Base-by-base conservation (phyloP, 2,329 filamentous ascomycete genomes). In the Ciborinia camelliae region DNA sequence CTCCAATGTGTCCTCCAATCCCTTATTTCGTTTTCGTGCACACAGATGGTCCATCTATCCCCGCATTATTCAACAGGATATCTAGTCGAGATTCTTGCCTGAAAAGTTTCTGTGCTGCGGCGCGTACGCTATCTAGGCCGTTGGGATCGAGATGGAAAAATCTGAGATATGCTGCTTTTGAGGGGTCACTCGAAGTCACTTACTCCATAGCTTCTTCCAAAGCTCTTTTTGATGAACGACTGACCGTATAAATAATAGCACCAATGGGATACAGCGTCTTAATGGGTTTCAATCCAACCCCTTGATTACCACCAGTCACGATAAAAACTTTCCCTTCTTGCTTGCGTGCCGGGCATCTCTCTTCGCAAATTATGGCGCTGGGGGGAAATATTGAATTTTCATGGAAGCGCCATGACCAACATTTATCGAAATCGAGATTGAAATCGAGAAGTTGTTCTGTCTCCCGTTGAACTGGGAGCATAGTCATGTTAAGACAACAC, bases 241-340 rank as follows among this genome's bases (percentile, higher is more conserved):
- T 76, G 12, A 76, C 74, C 18, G 81, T 72, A 67, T 80, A 81
- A 41, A 81, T 77, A 39, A 71, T 79, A 50, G 75, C 80, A 61
- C 76, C 75, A 52, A 76, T 75, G 23, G 67, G 64, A 68, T 78
- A 80, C 37, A 80, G 76, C 26, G 79, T 75, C 20, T 71, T 71
- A 37, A 73, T 71, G 1, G 78, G 65, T 32, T 78, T 75, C 43
- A 75, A 73, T 30, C 79, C 78, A 3, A 80, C 65, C 7, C 72
- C 71, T 35, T 64, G 35, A 39, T 68, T 68, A n/a, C 68, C 66
- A 35, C 70, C 69, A 2, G 82, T 85, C 14, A 85, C 77, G 77
- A 70, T 70, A 65, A 64, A 73, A 54, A 75, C 72, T 70, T 75
- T 79, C 68, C 77, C 79, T 15, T n/a, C n/a, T n/a, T n/a, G 68